Evolutionary conservation across 306 rosid species (phyloP), one percentile per base, ranked within the genome.

Genomic region (Rosa multiflora): DNA sequence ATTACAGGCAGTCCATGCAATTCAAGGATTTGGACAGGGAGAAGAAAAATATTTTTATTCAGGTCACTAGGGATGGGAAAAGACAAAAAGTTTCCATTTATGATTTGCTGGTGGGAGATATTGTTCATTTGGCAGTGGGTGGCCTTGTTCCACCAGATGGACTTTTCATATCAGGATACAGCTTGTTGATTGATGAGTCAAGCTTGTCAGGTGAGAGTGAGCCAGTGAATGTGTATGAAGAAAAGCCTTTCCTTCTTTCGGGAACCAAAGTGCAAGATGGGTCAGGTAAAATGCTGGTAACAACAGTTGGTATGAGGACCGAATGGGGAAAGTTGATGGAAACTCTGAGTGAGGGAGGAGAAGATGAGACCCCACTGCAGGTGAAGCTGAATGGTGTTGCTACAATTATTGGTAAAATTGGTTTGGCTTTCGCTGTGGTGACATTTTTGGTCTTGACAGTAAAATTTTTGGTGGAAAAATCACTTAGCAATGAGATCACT

Each of bases 241-340:
- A 70, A 26, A 26, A 26, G 29, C 29, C 29, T 26, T 26, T 26
- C 1, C 29, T 26, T 26, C 29, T 26, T 26, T 26, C 29, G 29
- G 29, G 29, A 26, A 91, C 99, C 44, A 95, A 92, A 90, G 99
- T 95, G 85, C 97, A 84, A 82, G 99, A 95, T 84, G 99, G 99
- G 64, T 87, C 93, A 55, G 97, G 93, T 63, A 91, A 83, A 82
- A 92, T 95, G 99, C 82, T 95, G 85, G 95, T 92, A 63, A 91
- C 97, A 77, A 80, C 97, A 58, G 98, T 95, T 88, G 99, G 99
- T 40, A 95, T 95, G 99, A 92, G 87, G 79, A 95, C 99, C 18
- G 99, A 95, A 89, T 95, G 99, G 99, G 99, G 99, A 80, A 95
- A 90, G 83, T 79, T 95, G 92, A 95, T 95, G 98, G 99, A 91